phyloP scores from a whole-genome alignment of 228 moss, liverwort and hornwort species.

The Sphagnum fallax region DNA sequence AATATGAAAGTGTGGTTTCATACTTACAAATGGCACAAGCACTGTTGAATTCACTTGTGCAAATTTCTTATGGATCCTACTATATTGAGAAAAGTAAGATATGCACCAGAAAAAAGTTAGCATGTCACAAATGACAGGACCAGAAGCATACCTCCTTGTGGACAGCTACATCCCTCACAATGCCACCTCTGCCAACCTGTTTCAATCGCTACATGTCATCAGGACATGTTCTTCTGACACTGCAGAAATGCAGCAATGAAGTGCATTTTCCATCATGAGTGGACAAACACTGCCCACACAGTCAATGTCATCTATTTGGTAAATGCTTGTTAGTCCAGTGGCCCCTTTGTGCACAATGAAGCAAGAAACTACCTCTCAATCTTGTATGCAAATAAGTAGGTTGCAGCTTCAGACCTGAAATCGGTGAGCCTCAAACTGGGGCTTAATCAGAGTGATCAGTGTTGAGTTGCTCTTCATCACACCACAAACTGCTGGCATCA shows the following conservation, averaged over 20 bases:
- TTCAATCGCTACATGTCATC: background rate
- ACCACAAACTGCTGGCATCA: conserved; percentile 81
- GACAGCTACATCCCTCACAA: conserved; percentile 80
- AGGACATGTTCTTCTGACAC: background rate
- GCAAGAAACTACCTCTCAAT: too few species aligned
- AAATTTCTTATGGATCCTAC: background rate
- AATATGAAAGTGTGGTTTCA: background rate
- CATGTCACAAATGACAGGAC: background rate
- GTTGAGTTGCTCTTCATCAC: conserved; percentile 75
- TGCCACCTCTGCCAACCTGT: conserved; percentile 86
- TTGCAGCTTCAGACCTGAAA: conserved; percentile 41
- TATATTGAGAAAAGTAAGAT: background rate
- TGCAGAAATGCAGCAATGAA: background rate
- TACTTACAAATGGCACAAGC: background rate
- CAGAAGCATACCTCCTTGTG: conserved; percentile 64
- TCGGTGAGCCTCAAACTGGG: conserved; percentile 87
- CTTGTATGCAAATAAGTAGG: too few species aligned
- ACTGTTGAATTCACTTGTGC: background rate
- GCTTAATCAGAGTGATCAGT: conserved; percentile 84
- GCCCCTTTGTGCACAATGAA: too few species aligned
- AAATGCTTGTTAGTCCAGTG: too few species aligned
- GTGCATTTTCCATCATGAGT: background rate
- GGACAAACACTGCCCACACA: background rate
- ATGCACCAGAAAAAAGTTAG: background rate
- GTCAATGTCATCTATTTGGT: too few species aligned